These are phyloP conservation scores for Fabrea salina DNA, from an alignment of 169 alveolate genomes.

Conservation along the genomic window DNA sequence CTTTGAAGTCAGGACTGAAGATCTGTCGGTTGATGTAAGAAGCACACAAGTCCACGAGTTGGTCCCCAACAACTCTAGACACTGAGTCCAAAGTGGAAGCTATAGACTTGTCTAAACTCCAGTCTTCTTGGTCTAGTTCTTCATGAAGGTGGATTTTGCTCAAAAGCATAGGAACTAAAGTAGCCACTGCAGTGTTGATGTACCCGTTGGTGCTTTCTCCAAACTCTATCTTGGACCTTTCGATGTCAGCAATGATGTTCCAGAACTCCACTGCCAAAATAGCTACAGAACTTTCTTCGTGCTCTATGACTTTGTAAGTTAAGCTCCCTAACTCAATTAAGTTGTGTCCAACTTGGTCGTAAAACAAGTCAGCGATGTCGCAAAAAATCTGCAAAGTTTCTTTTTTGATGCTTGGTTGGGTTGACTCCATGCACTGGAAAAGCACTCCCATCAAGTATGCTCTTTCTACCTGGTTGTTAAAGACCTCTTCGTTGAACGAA, in stretches of 20 bases:
- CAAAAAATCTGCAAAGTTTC: not conserved
- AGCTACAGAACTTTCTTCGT: not conserved
- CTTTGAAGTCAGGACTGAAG: conserved; percentile 18
- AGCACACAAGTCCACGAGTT: conserved; percentile 29
- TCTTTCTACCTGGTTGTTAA: not conserved
- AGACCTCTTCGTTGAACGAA: not conserved
- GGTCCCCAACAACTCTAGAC: conserved; percentile 32
- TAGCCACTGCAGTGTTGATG: conserved; percentile 19
- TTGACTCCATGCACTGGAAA: not conserved
- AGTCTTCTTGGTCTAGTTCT: conserved; percentile 51
- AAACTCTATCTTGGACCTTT: not conserved
- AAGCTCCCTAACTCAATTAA: not conserved
- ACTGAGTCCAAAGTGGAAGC: conserved; percentile 41
- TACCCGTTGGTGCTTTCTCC: not conserved
- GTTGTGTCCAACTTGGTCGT: not conserved
- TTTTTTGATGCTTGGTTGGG: not conserved
- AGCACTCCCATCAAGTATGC: not conserved
- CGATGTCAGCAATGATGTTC: conserved; percentile 18
- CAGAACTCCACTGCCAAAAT: conserved; percentile 5
- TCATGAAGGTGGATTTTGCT: conserved; percentile 35
- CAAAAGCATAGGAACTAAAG: conserved; percentile 13
- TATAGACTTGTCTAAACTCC: conserved; percentile 43
- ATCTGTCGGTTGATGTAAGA: conserved; percentile 35
- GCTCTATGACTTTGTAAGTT: not conserved
- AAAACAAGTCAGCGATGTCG: conserved; percentile 1